These are phyloP conservation scores for Alloteropsis angusta DNA, from an alignment of 202 grass and related monocot species.

Conservation along the genomic window DNA sequence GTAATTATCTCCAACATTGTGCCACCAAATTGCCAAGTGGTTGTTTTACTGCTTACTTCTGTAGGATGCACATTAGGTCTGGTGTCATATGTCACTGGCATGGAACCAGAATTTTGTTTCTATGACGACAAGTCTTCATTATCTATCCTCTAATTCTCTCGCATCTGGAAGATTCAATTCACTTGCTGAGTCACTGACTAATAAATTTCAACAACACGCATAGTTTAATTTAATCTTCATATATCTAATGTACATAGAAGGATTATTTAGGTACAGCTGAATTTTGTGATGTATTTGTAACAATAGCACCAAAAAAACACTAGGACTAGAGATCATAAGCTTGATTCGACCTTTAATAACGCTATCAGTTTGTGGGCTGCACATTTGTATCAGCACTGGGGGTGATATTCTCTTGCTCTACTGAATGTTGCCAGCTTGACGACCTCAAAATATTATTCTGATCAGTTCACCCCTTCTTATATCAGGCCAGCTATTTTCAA, in stretches of 20 bases:
- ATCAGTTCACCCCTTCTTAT: neutral
- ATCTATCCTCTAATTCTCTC: neutral
- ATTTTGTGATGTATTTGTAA: neutral
- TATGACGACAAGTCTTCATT: neutral
- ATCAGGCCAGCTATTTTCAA: conserved; percentile 54
- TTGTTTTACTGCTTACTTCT: neutral
- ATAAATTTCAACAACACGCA: neutral
- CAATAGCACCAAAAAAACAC: neutral
- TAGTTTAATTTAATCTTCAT: neutral
- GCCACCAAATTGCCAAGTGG: neutral
- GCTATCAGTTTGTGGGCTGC: neutral
- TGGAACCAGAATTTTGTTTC: neutral
- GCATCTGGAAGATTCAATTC: neutral
- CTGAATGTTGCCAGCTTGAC: neutral
- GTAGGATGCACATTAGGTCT: neutral
- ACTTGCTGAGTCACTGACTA: neutral
- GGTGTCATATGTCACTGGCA: neutral
- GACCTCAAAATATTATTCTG: neutral
- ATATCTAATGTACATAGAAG: neutral
- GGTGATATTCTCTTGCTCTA: neutral
- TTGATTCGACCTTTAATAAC: neutral
- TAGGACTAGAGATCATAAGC: neutral
- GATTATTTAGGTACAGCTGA: neutral
- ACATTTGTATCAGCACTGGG: neutral
- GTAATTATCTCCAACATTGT: neutral